Conservation (phyloP, 352 stramenopile genomes). For the Globisporangium barbulae region DNA sequence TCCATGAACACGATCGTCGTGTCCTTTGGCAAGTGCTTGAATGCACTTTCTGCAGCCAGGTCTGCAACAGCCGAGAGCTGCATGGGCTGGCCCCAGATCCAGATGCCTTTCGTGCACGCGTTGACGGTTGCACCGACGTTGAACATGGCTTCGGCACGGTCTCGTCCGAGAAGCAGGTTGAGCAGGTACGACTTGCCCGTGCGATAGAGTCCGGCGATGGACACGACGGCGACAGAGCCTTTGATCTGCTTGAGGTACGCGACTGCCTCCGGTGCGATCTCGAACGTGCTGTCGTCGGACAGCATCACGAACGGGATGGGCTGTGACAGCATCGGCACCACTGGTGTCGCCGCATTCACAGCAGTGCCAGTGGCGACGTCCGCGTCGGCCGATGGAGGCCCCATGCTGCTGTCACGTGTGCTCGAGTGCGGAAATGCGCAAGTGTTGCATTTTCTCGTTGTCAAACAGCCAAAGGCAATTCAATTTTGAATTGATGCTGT, state of each 20-base stretch:
- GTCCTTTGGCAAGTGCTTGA: conserved; percentile 44
- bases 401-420: conserved; percentile 6
- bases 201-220: conserved; percentile 70
- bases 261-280: conserved; percentile 52
- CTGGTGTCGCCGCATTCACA: neutral
- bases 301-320: conserved; percentile 74
- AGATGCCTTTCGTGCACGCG: conserved; percentile 80
- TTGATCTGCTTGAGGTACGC: conserved; percentile 60
- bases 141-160: conserved; percentile 65
- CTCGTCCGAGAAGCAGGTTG: conserved; percentile 54
- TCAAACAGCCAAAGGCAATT: neutral
- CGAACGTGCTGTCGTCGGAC: conserved; percentile 61
- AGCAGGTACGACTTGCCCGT: conserved; percentile 82
- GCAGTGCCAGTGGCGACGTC: neutral
- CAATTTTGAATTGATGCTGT: neutral
- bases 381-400: neutral
- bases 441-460: neutral
- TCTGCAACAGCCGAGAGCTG: conserved; percentile 16
- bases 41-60: conserved; percentile 14
- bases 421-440: neutral
- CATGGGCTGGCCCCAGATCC: conserved; percentile 69
- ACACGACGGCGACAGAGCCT: conserved; percentile 57
- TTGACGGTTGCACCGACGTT: conserved; percentile 67
- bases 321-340: conserved; percentile 10
- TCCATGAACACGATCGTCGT: conserved; percentile 71